Base-by-base conservation (phyloP, 2,329 filamentous ascomycete genomes). In the Colletotrichum sidae region DNA sequence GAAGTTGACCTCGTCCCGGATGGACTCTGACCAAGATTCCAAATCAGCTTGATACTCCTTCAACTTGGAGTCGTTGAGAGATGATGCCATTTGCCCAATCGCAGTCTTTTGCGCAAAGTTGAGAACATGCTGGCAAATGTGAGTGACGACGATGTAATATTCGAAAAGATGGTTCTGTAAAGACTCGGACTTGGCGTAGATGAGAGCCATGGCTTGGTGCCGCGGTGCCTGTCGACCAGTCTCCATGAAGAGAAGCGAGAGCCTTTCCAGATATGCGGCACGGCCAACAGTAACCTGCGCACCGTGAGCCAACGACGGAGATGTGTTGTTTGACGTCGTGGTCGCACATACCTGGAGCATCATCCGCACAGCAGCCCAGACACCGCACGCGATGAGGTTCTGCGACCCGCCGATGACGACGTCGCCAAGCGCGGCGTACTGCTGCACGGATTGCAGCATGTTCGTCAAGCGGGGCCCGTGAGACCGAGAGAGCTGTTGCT, bases 281-380 rank as follows among this genome's bases (percentile, higher is more conserved):
- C 73, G 69, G 35, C 70, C 73, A 2, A 73, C 70, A 4, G 75
- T 69, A 2, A 72, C 70, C 79, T 80, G 17, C 11, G 6, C 44
- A 15, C 8, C 44, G 15, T 46, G 15, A 46, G 25, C 25, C 1
- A 4, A 25, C 1, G 25, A 25, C 25, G 1, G 25, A 25, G 25
- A 15, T 15, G 12, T 9, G n/a, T 8, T 8, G 25, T 46, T 33
- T 17, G 13, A 10, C 41, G 33, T 2, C 12, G 11, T 15, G 12
- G 3, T 34, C 17, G 45, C 10, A 35, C 35, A 25, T 42, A 83
- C 79, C 47, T 80, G 63, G 17, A 83, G 71, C 2, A 78, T 75
- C 66, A 79, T 75, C 47, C 80, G 75, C 8, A 83, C 78, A 2
- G 81, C 58, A 0, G 78, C 74, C 82, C 80, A 84, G 0, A 84